phyloP scores from a whole-genome alignment of 495 filamentous ascomycete species.

The Tuber magnatum region DNA sequence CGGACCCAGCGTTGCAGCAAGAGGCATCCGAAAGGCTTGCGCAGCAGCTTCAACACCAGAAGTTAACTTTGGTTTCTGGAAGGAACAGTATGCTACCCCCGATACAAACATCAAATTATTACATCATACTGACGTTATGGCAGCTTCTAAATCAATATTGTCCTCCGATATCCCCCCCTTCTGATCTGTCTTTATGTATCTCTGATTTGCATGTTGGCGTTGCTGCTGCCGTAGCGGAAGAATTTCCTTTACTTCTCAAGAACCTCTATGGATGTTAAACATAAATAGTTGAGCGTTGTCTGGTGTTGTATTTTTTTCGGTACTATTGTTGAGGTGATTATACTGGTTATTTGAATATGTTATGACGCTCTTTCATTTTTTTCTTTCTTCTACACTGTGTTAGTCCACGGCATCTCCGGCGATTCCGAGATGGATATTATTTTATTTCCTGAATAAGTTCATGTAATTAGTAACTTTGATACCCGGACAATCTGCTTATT shows the following conservation, averaged over 20 bases:
- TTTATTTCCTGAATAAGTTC: conserved; percentile 3
- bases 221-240: conserved; percentile 11
- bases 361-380: conserved; percentile 7
- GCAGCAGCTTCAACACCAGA: conserved; percentile 61
- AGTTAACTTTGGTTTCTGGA: conserved; percentile 97
- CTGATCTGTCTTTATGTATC: conserved; percentile 17
- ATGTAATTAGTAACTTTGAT: conserved; percentile 6
- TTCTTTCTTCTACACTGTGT: conserved; percentile 18
- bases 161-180: conserved; percentile 13
- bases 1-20: conserved; percentile 70
- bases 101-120: conserved; percentile 15
- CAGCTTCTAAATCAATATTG: conserved; percentile 25
- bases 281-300: conserved; percentile 22
- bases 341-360: conserved; percentile 28
- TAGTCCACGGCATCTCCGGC: not conserved
- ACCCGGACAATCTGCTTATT: not conserved
- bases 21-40: conserved; percentile 77
- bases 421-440: conserved; percentile 3
- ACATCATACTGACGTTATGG: conserved; percentile 8
- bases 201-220: conserved; percentile 13
- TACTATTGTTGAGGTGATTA: conserved; percentile 21
- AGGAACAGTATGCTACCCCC: conserved; percentile 59
- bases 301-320: conserved; percentile 26
- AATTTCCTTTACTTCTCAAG: conserved; percentile 18
- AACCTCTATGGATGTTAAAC: conserved; percentile 14